Evolutionary conservation across 306 rosid genomes (phyloP), one percentile per base, ranked within the genome.

Genomic region (Mimosa bimucronata): DNA sequence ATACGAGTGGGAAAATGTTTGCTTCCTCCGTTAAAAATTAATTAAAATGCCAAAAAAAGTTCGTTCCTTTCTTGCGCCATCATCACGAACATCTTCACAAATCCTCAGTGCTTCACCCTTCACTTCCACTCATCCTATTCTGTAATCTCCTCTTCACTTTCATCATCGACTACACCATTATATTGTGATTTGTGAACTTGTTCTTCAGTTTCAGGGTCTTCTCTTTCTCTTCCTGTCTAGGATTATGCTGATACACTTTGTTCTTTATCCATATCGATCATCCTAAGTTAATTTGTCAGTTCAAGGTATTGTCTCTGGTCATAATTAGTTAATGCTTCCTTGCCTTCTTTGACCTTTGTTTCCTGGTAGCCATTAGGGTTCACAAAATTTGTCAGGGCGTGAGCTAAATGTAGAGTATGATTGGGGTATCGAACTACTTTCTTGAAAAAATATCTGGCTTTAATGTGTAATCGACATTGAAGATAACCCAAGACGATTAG

Each of bases 181-280:
- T 23, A 9, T 9, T 50, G 64, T 31, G 31, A 26, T 10, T 10
- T 50, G 45, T 50, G 31, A 26, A n/a, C 66, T n/a, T 34, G n/a
- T n/a, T 19, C 12, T n/a, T 37, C 77, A 31, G 30, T 26, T 71
- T 50, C 75, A 71, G 85, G 81, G 76, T 60, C 62, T 82, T 10
- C 31, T 73, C 65, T 52, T 18, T 50, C 45, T 30, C 48, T 25
- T 10, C 5, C 28, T 29, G 28, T 18, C 3, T 52, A 44, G 42
- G 61, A 28, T 71, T 45, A 7, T 70, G 58, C 40, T 14, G 28
- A 7, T 44, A 58, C 3, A 4, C 25, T 26, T 46, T 5, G 2
- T 13, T 38, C 30, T 68, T 7, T 46, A 16, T 44, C 41, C 18
- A 18, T 74, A 25, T 41, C 37, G 28, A 71, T 44, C 40, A 29